Percentiles rank a stretch among this genome's conserved stretches.
These are phyloP conservation scores for Deinandra increscens DNA, from an alignment of 129 eudicot species.

Conservation along the genomic window DNA sequence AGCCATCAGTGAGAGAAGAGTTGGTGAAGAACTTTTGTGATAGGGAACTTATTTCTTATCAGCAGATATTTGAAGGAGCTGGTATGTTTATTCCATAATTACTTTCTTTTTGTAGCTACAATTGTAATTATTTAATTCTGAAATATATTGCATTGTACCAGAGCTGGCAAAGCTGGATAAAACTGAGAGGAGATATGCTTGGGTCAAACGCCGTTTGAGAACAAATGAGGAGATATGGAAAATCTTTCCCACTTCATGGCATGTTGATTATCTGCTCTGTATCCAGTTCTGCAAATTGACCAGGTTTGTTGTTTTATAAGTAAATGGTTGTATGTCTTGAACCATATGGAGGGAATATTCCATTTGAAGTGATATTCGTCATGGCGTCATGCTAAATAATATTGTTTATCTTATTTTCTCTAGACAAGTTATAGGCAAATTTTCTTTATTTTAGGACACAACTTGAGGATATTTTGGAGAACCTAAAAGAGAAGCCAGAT, in stretches of 20 bases:
- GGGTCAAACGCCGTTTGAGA: constrained; percentile 83
- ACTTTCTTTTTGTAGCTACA: neutral
- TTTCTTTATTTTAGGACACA: constrained; percentile 58
- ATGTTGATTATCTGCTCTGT: constrained; percentile 89
- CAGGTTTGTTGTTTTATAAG: constrained; percentile 45
- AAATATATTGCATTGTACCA: constrained; percentile 23
- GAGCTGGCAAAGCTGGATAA: constrained; percentile 91
- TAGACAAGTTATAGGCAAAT: neutral
- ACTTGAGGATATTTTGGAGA: constrained; percentile 81
- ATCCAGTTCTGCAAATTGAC: constrained; percentile 99
- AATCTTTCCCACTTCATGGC: constrained; percentile 96
- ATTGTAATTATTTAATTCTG: constrained; percentile 4
- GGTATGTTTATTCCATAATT: constrained; percentile 47
- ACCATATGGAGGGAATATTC: neutral
- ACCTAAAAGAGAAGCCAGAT: constrained; percentile 94
- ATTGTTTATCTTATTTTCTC: constrained; percentile 15
- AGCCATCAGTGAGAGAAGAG: constrained; percentile 97
- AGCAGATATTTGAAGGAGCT: constrained; percentile 98
- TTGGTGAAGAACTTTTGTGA: constrained; percentile 86
- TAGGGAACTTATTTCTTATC: constrained; percentile 93
- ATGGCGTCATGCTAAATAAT: neutral
- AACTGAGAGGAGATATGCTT: constrained; percentile 85
- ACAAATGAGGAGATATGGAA: constrained; percentile 97
- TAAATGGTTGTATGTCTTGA: constrained; percentile 1
- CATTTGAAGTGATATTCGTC: constrained; percentile 1